Evolutionary conservation across 129 eudicot genomes (phyloP).

Genomic region (Escallonia rubra): DNA sequence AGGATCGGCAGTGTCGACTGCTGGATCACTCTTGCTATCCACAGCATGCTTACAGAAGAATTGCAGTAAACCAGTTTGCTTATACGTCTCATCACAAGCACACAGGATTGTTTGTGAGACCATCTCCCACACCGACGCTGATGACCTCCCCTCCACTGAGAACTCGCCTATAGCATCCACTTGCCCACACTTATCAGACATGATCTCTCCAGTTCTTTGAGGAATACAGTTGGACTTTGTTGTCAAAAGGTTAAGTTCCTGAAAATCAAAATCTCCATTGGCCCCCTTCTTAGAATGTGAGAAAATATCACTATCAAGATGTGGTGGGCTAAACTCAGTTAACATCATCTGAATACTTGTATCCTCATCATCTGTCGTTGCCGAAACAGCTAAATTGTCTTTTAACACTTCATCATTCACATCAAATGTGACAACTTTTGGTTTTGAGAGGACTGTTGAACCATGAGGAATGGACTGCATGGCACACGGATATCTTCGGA

Average conservation of each 20-base stretch:
- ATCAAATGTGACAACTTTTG: constrained; percentile 14
- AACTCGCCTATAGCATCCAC: constrained; percentile 65
- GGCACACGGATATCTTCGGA: constrained; percentile 68
- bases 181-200: constrained; percentile 16
- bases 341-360: constrained; percentile 47
- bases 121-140: constrained; percentile 61
- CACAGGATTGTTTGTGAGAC: constrained; percentile 39
- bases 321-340: constrained; percentile 50
- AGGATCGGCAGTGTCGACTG: constrained; percentile 19
- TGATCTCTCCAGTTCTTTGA: constrained; percentile 17
- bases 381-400: constrained; percentile 12
- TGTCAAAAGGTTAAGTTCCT: constrained; percentile 16
- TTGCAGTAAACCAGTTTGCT: constrained; percentile 36
- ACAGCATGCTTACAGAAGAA: constrained; percentile 70
- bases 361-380: constrained; percentile 42
- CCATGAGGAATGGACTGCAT: constrained; percentile 60
- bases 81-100: constrained; percentile 48
- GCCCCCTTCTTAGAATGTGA: constrained; percentile 20
- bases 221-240: constrained; percentile 18
- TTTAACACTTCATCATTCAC: constrained; percentile 7
- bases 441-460: constrained; percentile 52
- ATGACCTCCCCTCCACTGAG: constrained; percentile 57
- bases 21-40: constrained; percentile 16
- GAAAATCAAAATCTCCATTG: constrained; percentile 16
- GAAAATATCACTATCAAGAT: constrained; percentile 35